phyloP scores from a whole-genome alignment of 2,329 filamentous ascomycete genomes.

The Diplodia seriata region DNA sequence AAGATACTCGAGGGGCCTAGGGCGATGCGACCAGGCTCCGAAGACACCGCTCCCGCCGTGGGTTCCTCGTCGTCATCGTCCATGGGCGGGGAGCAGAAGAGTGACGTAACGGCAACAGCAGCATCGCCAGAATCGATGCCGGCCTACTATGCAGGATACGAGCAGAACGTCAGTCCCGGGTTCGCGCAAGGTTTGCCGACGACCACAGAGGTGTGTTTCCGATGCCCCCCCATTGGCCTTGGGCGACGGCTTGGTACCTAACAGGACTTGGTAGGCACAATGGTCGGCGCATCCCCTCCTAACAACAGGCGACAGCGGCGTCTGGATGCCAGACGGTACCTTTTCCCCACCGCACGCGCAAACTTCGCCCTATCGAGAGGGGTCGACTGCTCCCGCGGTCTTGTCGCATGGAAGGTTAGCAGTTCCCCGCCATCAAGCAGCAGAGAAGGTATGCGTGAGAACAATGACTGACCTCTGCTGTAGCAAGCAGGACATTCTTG shows the following conservation, averaged over 20 bases:
- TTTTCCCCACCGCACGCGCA: slow-evolving; percentile 30
- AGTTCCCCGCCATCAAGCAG: background rate
- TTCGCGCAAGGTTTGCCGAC: slow-evolving; percentile 25
- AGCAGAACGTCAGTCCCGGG: slow-evolving; percentile 21
- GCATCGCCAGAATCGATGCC: slow-evolving; percentile 23
- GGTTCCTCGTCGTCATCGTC: slow-evolving; percentile 24
- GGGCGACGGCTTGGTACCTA: slow-evolving; percentile 9
- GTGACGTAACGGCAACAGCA: slow-evolving; percentile 19
- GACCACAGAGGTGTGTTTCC: slow-evolving; percentile 25
- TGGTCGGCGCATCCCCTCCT: slow-evolving; percentile 31
- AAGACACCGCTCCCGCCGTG: slow-evolving; percentile 8
- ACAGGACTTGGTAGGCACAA: slow-evolving; percentile 22
- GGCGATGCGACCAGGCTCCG: slow-evolving; percentile 6
- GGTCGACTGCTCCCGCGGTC: slow-evolving; percentile 25
- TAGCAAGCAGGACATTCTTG: slow-evolving; percentile 26
- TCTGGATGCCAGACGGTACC: slow-evolving; percentile 28
- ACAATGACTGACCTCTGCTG: slow-evolving; percentile 7
- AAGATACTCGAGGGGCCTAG: slow-evolving; percentile 44
- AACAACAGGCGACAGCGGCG: slow-evolving; percentile 27
- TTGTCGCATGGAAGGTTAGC: slow-evolving; percentile 28
- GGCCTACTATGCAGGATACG: slow-evolving; percentile 26
- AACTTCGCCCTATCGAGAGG: slow-evolving; percentile 24
- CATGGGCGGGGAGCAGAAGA: slow-evolving; percentile 20
- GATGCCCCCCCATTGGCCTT: background rate
- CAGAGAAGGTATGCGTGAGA: background rate